Percentiles rank a stretch among this genome's conserved stretches.
phyloP scores from a whole-genome alignment of 306 rosid genomes.

The Cucumis cinereus region DNA sequence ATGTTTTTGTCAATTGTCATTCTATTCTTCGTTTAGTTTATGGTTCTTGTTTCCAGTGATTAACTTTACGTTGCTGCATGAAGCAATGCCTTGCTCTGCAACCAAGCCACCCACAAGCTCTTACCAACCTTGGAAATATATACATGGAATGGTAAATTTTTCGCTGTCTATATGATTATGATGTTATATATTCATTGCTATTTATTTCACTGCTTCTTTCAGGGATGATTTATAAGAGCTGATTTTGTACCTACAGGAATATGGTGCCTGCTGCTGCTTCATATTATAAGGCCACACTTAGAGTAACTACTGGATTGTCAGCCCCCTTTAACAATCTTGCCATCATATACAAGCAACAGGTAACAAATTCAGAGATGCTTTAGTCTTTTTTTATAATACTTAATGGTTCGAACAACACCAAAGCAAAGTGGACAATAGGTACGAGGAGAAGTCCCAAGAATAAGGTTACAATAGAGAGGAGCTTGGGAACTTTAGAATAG shows the following conservation, averaged over 20 bases:
- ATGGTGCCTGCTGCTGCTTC: slow-evolving; percentile 92
- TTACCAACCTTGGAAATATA: slow-evolving; percentile 91
- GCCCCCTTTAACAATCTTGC: slow-evolving; percentile 96
- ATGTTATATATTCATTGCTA: neutral
- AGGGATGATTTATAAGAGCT: neutral
- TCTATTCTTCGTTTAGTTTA: neutral
- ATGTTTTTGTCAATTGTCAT: slow-evolving; percentile 18
- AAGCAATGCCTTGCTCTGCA: slow-evolving; percentile 93
- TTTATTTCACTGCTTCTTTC: neutral
- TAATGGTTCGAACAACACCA: neutral
- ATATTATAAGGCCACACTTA: slow-evolving; percentile 83
- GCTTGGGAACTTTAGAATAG: neutral
- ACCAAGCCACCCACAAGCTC: slow-evolving; percentile 94
- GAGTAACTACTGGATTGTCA: slow-evolving; percentile 86
- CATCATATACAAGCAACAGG: slow-evolving; percentile 92
- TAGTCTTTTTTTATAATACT: neutral
- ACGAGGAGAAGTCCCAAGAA: neutral
- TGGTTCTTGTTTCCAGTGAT: slow-evolving; percentile 8
- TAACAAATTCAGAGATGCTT: slow-evolving; percentile 2
- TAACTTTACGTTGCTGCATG: slow-evolving; percentile 15
- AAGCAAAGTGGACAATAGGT: neutral
- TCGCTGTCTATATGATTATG: neutral
- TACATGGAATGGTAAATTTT: slow-evolving; percentile 85
- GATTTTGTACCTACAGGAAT: slow-evolving; percentile 39
- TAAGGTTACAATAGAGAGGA: neutral